Evolutionary conservation across 108 stramenopile genomes (phyloP).

Genomic region (Discostella stelligeroides): DNA sequence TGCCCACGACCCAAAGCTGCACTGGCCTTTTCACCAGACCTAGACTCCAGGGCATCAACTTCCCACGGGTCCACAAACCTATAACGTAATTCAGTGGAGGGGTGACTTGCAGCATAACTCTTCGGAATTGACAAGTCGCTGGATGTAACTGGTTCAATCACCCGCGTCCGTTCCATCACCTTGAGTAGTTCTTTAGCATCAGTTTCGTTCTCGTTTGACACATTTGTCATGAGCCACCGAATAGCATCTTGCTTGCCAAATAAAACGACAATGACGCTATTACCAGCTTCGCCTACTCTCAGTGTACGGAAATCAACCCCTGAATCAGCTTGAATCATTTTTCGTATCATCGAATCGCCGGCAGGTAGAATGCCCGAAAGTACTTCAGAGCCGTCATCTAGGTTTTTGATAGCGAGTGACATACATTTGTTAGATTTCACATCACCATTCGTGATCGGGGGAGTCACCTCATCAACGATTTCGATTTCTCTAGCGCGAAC

Average conservation of each 20-base stretch:
- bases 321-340: conserved; percentile 80
- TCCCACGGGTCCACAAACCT: conserved; percentile 91
- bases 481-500: conserved; percentile 68
- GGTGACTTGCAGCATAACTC: conserved; percentile 36
- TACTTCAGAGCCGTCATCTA: conserved; percentile 54
- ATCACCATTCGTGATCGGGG: conserved; percentile 32
- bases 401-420: conserved; percentile 44
- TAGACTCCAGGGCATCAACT: conserved; percentile 77
- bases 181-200: conserved; percentile 62
- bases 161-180: conserved; percentile 66
- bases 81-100: conserved; percentile 63
- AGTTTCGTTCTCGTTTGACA: conserved; percentile 53
- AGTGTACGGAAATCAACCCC: conserved; percentile 86
- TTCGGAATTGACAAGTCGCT: conserved; percentile 45
- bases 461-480: conserved; percentile 58
- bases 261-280: conserved; percentile 82
- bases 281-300: conserved; percentile 77
- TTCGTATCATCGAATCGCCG: conserved; percentile 71
- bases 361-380: conserved; percentile 28
- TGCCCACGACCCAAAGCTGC: conserved; percentile 74
- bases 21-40: conserved; percentile 73
- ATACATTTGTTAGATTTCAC: conserved; percentile 9
- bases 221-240: conserved; percentile 68
- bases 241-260: conserved; percentile 77
- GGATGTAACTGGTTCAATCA: conserved; percentile 79